A percentile compares a stretch with the other conserved stretches of the same genome.
phyloP scores from a whole-genome alignment of 2,329 filamentous ascomycete genomes.

The Calycina herbarum region DNA sequence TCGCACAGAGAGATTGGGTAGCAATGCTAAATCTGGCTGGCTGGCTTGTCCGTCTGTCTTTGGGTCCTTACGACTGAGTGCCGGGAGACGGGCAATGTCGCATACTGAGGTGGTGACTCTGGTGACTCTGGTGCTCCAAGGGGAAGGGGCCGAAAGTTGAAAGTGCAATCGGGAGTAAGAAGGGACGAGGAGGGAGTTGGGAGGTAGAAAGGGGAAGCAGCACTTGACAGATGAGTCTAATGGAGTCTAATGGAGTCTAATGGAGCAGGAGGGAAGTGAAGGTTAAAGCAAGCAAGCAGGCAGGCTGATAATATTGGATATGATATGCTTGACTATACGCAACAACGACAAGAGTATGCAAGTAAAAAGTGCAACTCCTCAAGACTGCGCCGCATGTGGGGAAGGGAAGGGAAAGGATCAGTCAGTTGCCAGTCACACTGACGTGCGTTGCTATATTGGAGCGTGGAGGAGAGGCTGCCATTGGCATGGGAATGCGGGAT shows the following conservation, averaged over 20 bases:
- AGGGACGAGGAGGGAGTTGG: slow-evolving; percentile 9
- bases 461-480: background rate
- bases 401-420: slow-evolving; percentile 4
- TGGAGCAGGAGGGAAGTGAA: too few species aligned
- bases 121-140: slow-evolving; percentile 15
- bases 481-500: slow-evolving; percentile 7
- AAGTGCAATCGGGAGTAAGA: slow-evolving; percentile 5
- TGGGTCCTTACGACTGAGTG: slow-evolving; percentile 27
- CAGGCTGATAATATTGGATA: slow-evolving; percentile 5
- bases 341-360: background rate
- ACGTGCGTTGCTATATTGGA: slow-evolving; percentile 13
- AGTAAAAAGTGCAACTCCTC: background rate
- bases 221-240: background rate
- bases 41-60: background rate
- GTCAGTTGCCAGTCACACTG: slow-evolving; percentile 16
- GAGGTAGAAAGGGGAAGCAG: slow-evolving; percentile 7
- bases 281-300: background rate
- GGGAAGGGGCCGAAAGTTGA: slow-evolving; percentile 12
- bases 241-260: too few species aligned
- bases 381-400: background rate
- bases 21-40: slow-evolving; percentile 23
- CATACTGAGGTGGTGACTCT: slow-evolving; percentile 28
- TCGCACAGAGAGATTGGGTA: slow-evolving; percentile 31
- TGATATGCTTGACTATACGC: background rate
- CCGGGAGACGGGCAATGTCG: slow-evolving; percentile 20